Evolutionary conservation across 1,284 basidiomycete genomes (phyloP), one percentile per base, ranked within the genome.

Genomic region (Fomitopsis palustris): DNA sequence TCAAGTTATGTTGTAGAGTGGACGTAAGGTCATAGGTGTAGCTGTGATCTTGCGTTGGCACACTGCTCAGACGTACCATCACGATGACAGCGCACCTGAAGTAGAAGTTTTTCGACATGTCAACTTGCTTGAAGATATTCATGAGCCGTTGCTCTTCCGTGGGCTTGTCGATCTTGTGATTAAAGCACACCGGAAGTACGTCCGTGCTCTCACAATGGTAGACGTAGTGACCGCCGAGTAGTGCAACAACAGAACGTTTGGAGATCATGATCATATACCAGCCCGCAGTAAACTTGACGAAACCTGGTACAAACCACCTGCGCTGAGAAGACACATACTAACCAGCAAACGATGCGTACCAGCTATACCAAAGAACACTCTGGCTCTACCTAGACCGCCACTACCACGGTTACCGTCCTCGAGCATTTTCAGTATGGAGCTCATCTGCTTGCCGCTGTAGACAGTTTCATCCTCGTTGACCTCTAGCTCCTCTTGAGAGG

Each of bases 91-190:
- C 71, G 55, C 66, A 96, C 93, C 93, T 96, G 74, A 99, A 99
- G 77, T 99, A 99, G 73, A 99, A 99, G 76, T 99, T 98, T 78
- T 99, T 98, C 53, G 92, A 92, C 78, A 99, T 85, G 68, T 99
- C 97, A 3, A 99, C 96, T 72, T 96, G 94, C 71, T 95, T 95
- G 79, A 99, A 99, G n/a, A 92, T 86, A 62, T 88, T 90, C 74
- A 97, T 86, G 39, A 95, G 81, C 60, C 90, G 84, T 63, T 90
- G 87, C 69, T 96, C 95, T 69, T 96, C 93, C 0, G 89, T 78
- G 0, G 88, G 86, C 65, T 88, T 88, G 53, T 95, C 93, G n/a
- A 92, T 72, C 73, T 86, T 90, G 72, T 90, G 88, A 63, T 83
- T 88, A 66, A 81, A 83, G 38, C 79, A 82, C 53, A 95, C 80